These are phyloP conservation scores for Penicillium manginii DNA, from an alignment of 495 filamentous ascomycete genomes.

Conservation along the genomic window DNA sequence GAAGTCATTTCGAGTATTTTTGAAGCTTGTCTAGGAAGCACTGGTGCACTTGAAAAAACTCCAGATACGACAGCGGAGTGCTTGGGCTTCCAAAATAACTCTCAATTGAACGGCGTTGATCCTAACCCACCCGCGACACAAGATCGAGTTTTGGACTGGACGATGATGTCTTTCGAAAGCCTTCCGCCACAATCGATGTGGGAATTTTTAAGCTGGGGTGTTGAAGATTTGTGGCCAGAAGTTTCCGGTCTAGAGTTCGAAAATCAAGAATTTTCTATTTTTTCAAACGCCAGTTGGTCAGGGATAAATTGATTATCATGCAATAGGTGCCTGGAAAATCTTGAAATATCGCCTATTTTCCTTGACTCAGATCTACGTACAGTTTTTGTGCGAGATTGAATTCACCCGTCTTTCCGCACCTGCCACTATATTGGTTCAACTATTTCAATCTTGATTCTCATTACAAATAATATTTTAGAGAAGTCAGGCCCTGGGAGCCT, in stretches of 20 bases:
- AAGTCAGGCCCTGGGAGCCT: too few species aligned
- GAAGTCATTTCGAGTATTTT: conserved; percentile 68
- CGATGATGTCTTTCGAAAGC: conserved; percentile 20
- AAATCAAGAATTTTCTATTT: conserved; percentile 10
- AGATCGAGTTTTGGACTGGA: conserved; percentile 18
- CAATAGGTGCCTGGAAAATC: too few species aligned
- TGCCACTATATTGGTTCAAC: too few species aligned
- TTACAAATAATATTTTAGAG: too few species aligned
- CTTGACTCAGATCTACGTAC: too few species aligned
- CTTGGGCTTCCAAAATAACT: background rate
- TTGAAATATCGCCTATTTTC: too few species aligned
- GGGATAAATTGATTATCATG: too few species aligned
- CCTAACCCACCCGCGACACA: background rate
- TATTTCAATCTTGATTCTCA: too few species aligned
- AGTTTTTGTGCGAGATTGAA: too few species aligned
- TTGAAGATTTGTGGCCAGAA: conserved; percentile 26
- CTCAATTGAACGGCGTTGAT: conserved; percentile 1
- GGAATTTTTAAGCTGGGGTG: conserved; percentile 35
- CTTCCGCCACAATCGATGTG: conserved; percentile 29
- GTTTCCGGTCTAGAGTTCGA: conserved; percentile 1
- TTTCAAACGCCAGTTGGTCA: background rate
- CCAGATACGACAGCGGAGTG: conserved; percentile 8
- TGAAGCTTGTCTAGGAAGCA: conserved; percentile 45
- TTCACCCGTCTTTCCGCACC: too few species aligned
- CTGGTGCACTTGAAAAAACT: background rate